Evolutionary conservation across 768 basidiomycete genomes (phyloP).

Genomic region (Calocybe gangraenosa): DNA sequence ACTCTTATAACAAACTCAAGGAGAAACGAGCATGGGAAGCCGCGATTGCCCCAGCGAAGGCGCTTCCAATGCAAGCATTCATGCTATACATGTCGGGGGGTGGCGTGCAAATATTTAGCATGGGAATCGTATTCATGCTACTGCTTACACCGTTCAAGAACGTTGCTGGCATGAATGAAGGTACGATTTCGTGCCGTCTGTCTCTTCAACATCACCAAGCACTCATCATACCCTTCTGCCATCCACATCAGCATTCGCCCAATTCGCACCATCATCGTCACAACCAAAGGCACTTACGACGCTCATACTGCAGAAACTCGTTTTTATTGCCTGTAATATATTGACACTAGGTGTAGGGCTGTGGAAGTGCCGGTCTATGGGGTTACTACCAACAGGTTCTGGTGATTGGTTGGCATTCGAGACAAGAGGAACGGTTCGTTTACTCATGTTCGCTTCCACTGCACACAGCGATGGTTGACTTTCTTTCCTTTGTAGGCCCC

Average conservation of each 20-base stretch:
- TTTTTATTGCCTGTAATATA: constrained; percentile 69
- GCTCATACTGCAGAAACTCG: constrained; percentile 65
- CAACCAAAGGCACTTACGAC: constrained; percentile 47
- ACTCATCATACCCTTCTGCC: neutral
- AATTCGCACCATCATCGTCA: constrained; percentile 66
- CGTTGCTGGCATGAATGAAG: constrained; percentile 68
- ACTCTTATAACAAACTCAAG: constrained; percentile 64
- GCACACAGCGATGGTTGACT: neutral
- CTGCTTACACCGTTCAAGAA: constrained; percentile 85
- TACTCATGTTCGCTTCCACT: neutral
- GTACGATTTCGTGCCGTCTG: constrained; percentile 38
- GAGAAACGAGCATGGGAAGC: constrained; percentile 83
- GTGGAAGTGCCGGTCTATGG: constrained; percentile 94
- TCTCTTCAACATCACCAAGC: neutral
- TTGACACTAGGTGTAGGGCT: constrained; percentile 79
- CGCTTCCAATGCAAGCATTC: constrained; percentile 93
- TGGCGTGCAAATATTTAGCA: constrained; percentile 94
- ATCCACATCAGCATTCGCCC: constrained; percentile 54
- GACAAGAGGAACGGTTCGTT: constrained; percentile 63
- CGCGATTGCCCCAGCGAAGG: constrained; percentile 81
- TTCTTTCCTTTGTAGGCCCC: constrained; percentile 4
- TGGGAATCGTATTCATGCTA: constrained; percentile 94
- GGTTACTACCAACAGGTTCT: constrained; percentile 83
- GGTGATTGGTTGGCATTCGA: constrained; percentile 97
- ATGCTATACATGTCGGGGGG: constrained; percentile 99